Conservation (phyloP, 2,329 filamentous ascomycete genomes). For the Verruconis gallopava region DNA sequence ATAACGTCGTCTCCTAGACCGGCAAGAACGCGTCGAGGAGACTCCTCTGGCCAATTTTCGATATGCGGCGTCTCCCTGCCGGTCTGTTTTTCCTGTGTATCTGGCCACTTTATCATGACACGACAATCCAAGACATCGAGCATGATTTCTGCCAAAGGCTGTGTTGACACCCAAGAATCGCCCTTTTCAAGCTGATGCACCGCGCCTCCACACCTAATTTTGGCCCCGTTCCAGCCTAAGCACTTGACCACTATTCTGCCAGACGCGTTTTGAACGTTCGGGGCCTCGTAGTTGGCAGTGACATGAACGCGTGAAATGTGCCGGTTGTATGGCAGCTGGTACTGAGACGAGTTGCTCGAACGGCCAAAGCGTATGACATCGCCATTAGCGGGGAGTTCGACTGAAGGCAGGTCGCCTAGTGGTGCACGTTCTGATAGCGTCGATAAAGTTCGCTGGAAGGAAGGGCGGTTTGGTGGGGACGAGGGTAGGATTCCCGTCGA, state of each 20-base stretch:
- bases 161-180: conserved; percentile 81
- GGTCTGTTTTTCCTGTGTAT: conserved; percentile 29
- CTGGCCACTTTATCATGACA: conserved; percentile 83
- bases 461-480: conserved; percentile 47
- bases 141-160: conserved; percentile 81
- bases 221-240: conserved; percentile 90
- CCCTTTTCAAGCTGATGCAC: conserved; percentile 79
- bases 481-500: conserved; percentile 85
- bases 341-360: conserved; percentile 90
- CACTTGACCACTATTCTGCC: conserved; percentile 81
- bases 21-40: conserved; percentile 18
- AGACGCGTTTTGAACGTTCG: conserved; percentile 51
- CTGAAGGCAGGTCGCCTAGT: conserved; percentile 66
- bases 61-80: conserved; percentile 28
- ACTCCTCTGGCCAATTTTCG: conserved; percentile 51
- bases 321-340: conserved; percentile 83
- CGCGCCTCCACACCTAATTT: conserved; percentile 79
- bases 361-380: conserved; percentile 77
- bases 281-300: conserved; percentile 68
- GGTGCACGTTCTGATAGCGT: conserved; percentile 67
- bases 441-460: conserved; percentile 48
- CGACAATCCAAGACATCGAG: conserved; percentile 88
- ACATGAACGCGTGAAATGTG: conserved; percentile 90
- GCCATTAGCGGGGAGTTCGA: conserved; percentile 70
- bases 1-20: conserved; percentile 28